Conservation (phyloP, 148 eudicot genomes). For the Cornus controversa region DNA sequence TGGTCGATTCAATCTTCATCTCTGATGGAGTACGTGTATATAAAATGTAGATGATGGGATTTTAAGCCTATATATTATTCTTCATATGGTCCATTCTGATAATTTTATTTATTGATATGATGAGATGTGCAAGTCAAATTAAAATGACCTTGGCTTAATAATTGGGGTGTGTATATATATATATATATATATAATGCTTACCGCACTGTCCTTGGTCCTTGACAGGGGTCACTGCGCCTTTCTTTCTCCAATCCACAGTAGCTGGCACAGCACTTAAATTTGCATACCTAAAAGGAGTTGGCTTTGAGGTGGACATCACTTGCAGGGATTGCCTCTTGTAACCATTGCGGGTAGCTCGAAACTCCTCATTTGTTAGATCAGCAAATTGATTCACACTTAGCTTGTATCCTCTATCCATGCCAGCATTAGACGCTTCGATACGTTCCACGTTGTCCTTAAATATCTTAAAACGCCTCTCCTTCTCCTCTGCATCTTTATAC, state of each 20-base stretch:
- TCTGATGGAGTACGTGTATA: too few relatives aligned
- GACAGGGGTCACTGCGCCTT: constrained; percentile 59
- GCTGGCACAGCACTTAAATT: constrained; percentile 27
- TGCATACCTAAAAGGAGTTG: constrained; percentile 35
- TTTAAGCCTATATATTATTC: too few relatives aligned
- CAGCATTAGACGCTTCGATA: constrained; percentile 43
- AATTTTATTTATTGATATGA: too few relatives aligned
- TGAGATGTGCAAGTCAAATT: too few relatives aligned
- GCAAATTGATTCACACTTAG: constrained; percentile 54
- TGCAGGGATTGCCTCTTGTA: constrained; percentile 20
- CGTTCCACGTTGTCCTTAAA: constrained; percentile 48
- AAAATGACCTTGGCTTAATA: not conserved
- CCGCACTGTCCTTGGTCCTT: constrained; percentile 62
- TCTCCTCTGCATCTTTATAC: constrained; percentile 46
- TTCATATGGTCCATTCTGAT: too few relatives aligned
- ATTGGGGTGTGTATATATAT: too few relatives aligned
- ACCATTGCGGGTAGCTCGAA: constrained; percentile 40
- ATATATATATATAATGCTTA: constrained; percentile 13
- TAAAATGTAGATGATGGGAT: too few relatives aligned
- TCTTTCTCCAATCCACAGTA: constrained; percentile 51
- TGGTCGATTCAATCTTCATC: too few relatives aligned
- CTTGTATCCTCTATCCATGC: constrained; percentile 22
- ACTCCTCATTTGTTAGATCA: constrained; percentile 62
- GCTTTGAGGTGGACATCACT: constrained; percentile 3
- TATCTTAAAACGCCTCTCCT: constrained; percentile 39